A percentile compares a stretch with the other conserved stretches of the same genome.
phyloP scores from a whole-genome alignment of 805 yeast species.

The Candida yuanshanica region DNA sequence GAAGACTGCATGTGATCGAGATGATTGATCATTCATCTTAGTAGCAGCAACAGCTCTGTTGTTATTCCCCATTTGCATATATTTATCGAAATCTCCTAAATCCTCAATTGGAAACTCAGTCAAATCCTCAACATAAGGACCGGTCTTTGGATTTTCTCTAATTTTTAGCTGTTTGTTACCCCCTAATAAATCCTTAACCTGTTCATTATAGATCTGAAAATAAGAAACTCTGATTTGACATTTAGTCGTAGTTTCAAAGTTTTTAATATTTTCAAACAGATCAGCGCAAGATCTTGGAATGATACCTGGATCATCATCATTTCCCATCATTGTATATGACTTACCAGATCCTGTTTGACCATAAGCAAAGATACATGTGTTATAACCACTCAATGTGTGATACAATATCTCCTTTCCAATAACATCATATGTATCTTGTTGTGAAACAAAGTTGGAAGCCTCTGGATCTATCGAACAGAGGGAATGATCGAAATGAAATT shows the following conservation, averaged over 20 bases:
- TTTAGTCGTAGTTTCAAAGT: slow-evolving; percentile 28
- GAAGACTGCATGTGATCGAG: slow-evolving; percentile 78
- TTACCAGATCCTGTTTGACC: slow-evolving; percentile 42
- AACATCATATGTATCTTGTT: slow-evolving; percentile 42
- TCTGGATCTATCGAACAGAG: slow-evolving; percentile 40
- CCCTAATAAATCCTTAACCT: slow-evolving; percentile 56
- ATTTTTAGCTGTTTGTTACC: slow-evolving; percentile 30
- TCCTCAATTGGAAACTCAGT: slow-evolving; percentile 44
- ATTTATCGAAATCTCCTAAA: slow-evolving; percentile 42
- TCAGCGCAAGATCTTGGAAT: slow-evolving; percentile 56
- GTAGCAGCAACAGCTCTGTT: slow-evolving; percentile 69
- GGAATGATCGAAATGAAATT: slow-evolving; percentile 46
- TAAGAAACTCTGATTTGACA: slow-evolving; percentile 50
- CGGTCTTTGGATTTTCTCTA: slow-evolving; percentile 59
- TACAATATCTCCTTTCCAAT: slow-evolving; percentile 56
- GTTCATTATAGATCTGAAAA: slow-evolving; percentile 75
- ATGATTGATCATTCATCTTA: slow-evolving; percentile 63
- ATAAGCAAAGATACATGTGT: slow-evolving; percentile 70
- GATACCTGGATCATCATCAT: slow-evolving; percentile 48
- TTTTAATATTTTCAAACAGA: slow-evolving; percentile 38
- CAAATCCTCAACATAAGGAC: slow-evolving; percentile 70
- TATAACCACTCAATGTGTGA: slow-evolving; percentile 64
- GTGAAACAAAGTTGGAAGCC: slow-evolving; percentile 38
- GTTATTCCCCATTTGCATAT: slow-evolving; percentile 45
- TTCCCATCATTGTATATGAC: slow-evolving; percentile 72